A percentile compares a stretch with the other conserved stretches of the same genome.
These are phyloP conservation scores for Phytophthora foliorum DNA, from an alignment of 352 stramenopile species.

Conservation along the genomic window DNA sequence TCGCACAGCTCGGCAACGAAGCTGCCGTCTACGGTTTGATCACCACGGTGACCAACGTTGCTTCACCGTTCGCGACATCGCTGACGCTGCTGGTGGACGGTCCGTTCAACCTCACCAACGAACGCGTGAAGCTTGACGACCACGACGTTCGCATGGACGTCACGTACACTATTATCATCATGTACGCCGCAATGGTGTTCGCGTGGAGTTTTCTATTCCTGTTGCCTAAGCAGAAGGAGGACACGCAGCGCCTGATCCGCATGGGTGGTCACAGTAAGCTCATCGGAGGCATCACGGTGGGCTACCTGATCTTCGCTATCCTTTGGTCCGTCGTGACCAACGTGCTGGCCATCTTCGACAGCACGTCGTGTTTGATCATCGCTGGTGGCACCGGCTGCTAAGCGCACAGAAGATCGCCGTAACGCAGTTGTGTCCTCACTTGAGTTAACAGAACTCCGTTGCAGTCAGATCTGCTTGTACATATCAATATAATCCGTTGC, in stretches of 20 bases:
- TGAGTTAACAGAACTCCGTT: conserved; percentile 4
- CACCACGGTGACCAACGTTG: conserved; percentile 24
- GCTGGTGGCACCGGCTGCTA: conserved; percentile 26
- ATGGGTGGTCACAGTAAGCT: conserved; percentile 23
- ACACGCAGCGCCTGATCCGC: conserved; percentile 20
- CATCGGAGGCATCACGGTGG: conserved; percentile 19
- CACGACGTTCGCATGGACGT: conserved; percentile 30
- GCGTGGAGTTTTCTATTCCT: conserved; percentile 27
- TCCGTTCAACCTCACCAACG: conserved; percentile 28
- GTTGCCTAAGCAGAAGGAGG: conserved; percentile 34
- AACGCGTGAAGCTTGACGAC: conserved; percentile 21
- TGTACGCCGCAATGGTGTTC: conserved; percentile 30
- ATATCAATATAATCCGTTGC: conserved; percentile 8
- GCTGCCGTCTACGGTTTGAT: conserved; percentile 28
- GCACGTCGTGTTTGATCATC: conserved; percentile 31
- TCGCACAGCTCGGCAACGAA: conserved; percentile 27
- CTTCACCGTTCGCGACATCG: conserved; percentile 24
- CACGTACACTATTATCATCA: conserved; percentile 34
- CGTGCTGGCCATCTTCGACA: conserved; percentile 33
- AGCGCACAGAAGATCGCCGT: conserved; percentile 1
- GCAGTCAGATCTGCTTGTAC: conserved; percentile 8
- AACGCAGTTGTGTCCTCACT: conserved; percentile 12
- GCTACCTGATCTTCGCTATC: conserved; percentile 24
- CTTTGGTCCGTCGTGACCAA: conserved; percentile 31
- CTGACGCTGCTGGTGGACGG: conserved; percentile 20